Evolutionary conservation across 1,139 yeast species (phyloP), one percentile per base, ranked within the genome.

Genomic region (Diutina rugosa): DNA sequence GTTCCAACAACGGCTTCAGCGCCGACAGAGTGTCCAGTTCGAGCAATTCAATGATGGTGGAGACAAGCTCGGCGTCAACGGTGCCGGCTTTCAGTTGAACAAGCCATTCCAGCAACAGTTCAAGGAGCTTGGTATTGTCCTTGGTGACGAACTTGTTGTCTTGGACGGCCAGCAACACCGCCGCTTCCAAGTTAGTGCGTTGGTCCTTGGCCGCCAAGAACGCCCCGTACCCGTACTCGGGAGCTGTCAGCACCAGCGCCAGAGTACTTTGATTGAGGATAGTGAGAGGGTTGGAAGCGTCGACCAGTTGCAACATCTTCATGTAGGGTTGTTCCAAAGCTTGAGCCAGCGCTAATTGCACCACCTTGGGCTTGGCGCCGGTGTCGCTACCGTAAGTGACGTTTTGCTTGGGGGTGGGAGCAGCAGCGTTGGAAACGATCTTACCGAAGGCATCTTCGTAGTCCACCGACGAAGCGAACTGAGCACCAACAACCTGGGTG

Each of bases 171-270:
- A 65, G 60, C 60, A 77, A 74, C n/a, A 84, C 83, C 59, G 77
- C 67, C 4, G 71, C 68, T 45, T 80, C 65, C 62, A 87, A 75
- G 46, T 72, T 67, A 32, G 71, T 65, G 57, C 80, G 77, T 60
- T 78, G 74, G 63, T 84, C 82, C 63, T 82, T 78, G 51, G 73
- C 73, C 54, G 79, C 80, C 63, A 90, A 71, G 65, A 77, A 90
- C 46, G 82, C 74, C 69, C 99, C 99, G 62, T 80, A 89, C 2
- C 97, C 97, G 66, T 74, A 90, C 69, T 90, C 97, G 10, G 98
- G 98, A 60, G 76, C 79, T 18, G 83, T 72, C 51, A 76, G 72
- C 30, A 80, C 80, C 56, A 75, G 72, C 57, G 76, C 76, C 9
- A 63, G 63, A 32, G 73, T 64, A 48, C 66, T 61, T 47, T 76